Conservation (phyloP, 495 filamentous ascomycete genomes). For the Peziza echinospora region DNA sequence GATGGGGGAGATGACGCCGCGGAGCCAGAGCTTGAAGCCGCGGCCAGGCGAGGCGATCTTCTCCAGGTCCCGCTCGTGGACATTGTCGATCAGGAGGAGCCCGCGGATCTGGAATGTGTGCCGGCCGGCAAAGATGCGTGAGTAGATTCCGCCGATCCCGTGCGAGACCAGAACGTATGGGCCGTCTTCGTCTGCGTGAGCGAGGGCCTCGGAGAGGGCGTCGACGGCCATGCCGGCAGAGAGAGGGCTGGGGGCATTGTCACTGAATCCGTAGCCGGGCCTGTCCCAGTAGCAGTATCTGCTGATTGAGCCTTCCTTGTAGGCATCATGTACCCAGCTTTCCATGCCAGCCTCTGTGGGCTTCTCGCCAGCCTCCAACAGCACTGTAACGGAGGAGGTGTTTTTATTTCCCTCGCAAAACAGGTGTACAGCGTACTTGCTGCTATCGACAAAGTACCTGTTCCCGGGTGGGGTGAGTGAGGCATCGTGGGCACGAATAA, state of each 20-base stretch:
- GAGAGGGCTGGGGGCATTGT: constrained; percentile 81
- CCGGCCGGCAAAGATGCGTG: constrained; percentile 67
- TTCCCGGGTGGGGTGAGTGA: constrained; percentile 47
- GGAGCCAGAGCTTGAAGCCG: constrained; percentile 69
- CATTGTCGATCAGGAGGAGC: constrained; percentile 63
- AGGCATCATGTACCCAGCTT: constrained; percentile 43
- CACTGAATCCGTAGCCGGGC: constrained; percentile 62
- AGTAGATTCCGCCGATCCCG: constrained; percentile 43
- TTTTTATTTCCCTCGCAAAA: constrained; percentile 53
- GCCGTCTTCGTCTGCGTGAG: constrained; percentile 55
- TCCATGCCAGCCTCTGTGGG: constrained; percentile 58
- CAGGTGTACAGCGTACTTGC: constrained; percentile 68
- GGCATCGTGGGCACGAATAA: constrained; percentile 54
- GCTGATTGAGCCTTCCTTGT: constrained; percentile 49
- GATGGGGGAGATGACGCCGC: constrained; percentile 63
- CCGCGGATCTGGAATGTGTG: constrained; percentile 50
- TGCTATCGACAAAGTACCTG: constrained; percentile 52
- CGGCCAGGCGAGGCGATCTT: constrained; percentile 40
- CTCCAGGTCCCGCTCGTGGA: constrained; percentile 66
- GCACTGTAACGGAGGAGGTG: constrained; percentile 38
- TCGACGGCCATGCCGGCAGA: constrained; percentile 78
- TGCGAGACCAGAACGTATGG: constrained; percentile 51
- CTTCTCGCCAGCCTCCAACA: constrained; percentile 61
- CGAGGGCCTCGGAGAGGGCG: constrained; percentile 62
- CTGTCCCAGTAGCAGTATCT: constrained; percentile 94